phyloP scores from a whole-genome alignment of 345 rosid species.

The Orychophragmus violaceus region DNA sequence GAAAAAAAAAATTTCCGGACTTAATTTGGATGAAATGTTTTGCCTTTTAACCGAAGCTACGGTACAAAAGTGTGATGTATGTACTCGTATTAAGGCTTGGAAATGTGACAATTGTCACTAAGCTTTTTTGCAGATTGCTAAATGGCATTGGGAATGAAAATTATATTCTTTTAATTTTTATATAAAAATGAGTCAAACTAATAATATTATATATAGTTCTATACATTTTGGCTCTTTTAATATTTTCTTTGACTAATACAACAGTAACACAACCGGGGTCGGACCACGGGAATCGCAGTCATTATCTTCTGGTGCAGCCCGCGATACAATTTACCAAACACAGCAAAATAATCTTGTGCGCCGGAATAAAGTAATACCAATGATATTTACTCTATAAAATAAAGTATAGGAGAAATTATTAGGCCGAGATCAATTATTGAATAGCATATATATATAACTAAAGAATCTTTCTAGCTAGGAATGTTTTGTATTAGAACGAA shows the following conservation, averaged over 20 bases:
- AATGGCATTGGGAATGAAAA: constrained; percentile 32
- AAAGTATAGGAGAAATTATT: background rate
- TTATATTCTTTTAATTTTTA: background rate
- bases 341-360: background rate
- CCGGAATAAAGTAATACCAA: background rate
- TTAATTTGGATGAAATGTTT: background rate
- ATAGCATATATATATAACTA: background rate
- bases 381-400: background rate
- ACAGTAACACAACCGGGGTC: background rate
- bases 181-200: background rate
- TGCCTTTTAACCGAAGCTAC: constrained; percentile 12
- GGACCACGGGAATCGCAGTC: background rate
- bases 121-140: constrained; percentile 23
- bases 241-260: constrained; percentile 10
- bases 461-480: background rate
- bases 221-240: constrained; percentile 1
- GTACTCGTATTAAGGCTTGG: constrained; percentile 31
- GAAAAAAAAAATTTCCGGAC: no score
- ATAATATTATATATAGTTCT: background rate
- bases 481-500: background rate
- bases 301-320: background rate
- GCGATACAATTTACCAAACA: constrained; percentile 2
- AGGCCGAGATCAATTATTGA: background rate
- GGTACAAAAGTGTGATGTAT: constrained; percentile 21
- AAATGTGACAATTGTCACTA: constrained; percentile 11